A percentile compares a stretch with the other conserved stretches of the same genome.
Conservation (phyloP, 208 protist genomes). For the Acanthamoeba sp. region DNA sequence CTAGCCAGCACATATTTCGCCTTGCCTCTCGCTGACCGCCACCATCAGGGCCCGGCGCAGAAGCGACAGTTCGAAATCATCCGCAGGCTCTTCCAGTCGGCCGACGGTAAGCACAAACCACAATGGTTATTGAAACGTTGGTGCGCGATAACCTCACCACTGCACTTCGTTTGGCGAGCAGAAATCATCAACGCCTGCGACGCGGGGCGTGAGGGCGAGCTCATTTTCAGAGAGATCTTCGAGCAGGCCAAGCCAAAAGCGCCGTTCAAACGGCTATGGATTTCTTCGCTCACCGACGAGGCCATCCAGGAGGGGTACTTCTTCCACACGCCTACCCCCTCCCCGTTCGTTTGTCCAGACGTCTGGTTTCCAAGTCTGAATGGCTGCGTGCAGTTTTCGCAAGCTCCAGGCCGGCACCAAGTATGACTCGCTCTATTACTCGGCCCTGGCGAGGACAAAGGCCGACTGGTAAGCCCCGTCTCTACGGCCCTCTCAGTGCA, state of each 20-base stretch:
- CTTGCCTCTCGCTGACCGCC: too few relatives aligned
- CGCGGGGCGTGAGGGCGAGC: constrained; percentile 73
- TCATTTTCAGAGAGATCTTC: constrained; percentile 68
- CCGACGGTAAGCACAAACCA: constrained; percentile 24
- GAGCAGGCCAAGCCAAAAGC: not conserved
- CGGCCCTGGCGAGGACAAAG: constrained; percentile 37
- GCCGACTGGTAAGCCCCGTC: constrained; percentile 56
- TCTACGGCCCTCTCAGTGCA: not conserved
- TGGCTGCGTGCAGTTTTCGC: not conserved
- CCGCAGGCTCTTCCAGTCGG: constrained; percentile 38
- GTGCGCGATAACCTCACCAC: too few relatives aligned
- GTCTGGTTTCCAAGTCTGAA: too few relatives aligned
- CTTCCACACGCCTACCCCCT: not conserved
- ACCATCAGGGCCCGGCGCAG: constrained; percentile 38
- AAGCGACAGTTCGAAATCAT: constrained; percentile 72
- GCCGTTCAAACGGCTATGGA: constrained; percentile 72
- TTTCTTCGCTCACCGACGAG: constrained; percentile 73
- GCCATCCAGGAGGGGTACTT: constrained; percentile 61
- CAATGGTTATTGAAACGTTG: not conserved
- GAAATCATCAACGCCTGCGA: constrained; percentile 73
- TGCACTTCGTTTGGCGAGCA: not conserved
- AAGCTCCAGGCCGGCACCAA: not conserved
- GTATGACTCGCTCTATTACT: constrained; percentile 59
- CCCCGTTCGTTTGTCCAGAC: not conserved
- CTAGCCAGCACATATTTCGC: too few relatives aligned